Evolutionary conservation across 2,329 filamentous ascomycete species (phyloP).

Genomic region (Cercospora berteroae): DNA sequence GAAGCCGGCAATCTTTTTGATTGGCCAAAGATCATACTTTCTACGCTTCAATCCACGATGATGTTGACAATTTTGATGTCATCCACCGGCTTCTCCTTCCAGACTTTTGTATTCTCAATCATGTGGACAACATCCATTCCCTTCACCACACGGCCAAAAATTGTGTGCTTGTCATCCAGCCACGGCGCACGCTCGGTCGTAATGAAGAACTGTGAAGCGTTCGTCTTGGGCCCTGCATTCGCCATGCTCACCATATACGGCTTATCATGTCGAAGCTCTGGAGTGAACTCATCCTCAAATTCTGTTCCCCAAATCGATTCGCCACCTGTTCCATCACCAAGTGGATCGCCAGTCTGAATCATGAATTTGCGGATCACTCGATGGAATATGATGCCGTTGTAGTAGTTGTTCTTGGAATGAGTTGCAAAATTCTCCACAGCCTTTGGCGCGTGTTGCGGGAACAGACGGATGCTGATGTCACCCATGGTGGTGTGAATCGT

Average conservation of each 20-base stretch:
- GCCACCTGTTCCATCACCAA: constrained; percentile 85
- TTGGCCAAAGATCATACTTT: background rate
- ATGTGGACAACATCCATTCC: constrained; percentile 92
- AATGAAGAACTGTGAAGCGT: constrained; percentile 97
- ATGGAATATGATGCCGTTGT: constrained; percentile 97
- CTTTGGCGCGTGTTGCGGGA: constrained; percentile 88
- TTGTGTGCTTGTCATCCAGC: constrained; percentile 93
- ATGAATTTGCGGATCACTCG: constrained; percentile 97
- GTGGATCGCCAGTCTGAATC: constrained; percentile 85
- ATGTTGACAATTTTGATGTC: constrained; percentile 98
- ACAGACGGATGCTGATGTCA: constrained; percentile 90
- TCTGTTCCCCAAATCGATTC: constrained; percentile 91
- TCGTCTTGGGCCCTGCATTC: constrained; percentile 92
- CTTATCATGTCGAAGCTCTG: constrained; percentile 83
- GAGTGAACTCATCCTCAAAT: constrained; percentile 89
- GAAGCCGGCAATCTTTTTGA: background rate
- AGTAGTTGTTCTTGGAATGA: constrained; percentile 84
- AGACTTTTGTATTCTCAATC: constrained; percentile 86
- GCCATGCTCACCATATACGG: constrained; percentile 97
- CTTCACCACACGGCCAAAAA: constrained; percentile 87
- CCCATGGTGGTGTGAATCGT: constrained; percentile 89
- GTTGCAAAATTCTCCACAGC: constrained; percentile 97
- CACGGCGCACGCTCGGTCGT: constrained; percentile 96
- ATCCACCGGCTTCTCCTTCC: constrained; percentile 90
- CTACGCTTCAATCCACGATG: constrained; percentile 16